Conservation (phyloP, 2,329 filamentous ascomycete genomes). For the Aspergillus bombycis region DNA sequence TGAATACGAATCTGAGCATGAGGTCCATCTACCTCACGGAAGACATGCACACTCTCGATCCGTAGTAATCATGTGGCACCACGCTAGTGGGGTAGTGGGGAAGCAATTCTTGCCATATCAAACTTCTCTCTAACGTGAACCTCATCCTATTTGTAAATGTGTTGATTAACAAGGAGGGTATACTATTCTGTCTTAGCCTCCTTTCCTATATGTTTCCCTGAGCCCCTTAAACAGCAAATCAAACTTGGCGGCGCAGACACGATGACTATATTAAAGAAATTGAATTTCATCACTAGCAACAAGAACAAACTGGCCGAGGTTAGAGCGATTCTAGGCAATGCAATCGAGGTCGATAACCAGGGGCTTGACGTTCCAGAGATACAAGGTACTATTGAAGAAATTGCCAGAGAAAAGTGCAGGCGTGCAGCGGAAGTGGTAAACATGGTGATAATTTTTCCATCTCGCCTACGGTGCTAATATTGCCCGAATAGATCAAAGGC, state of each 20-base stretch:
- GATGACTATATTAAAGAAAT: constrained; percentile 54
- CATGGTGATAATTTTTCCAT: neutral
- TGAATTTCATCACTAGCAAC: constrained; percentile 98
- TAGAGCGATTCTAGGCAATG: constrained; percentile 76
- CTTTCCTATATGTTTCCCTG: neutral
- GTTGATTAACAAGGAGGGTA: neutral
- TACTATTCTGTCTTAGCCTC: neutral
- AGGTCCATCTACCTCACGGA: neutral
- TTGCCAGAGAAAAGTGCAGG: constrained; percentile 83
- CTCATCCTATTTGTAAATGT: neutral
- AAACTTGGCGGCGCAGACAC: neutral
- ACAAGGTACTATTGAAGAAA: constrained; percentile 89
- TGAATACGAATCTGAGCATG: neutral
- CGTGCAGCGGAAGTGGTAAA: constrained; percentile 76
- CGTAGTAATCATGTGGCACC: neutral
- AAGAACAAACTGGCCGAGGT: constrained; percentile 92
- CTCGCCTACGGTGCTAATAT: constrained; percentile 8
- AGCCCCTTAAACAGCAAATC: neutral
- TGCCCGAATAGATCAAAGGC: constrained; percentile 65
- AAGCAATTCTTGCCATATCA: neutral
- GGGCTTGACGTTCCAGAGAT: constrained; percentile 83
- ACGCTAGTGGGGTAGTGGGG: neutral
- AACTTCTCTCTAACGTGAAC: neutral
- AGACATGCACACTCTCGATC: neutral
- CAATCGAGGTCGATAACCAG: constrained; percentile 73